Percentiles rank a stretch among this genome's conserved stretches.
These are phyloP conservation scores for Ophiorrhiza pumila DNA, from an alignment of 257 asterid genomes.

Conservation along the genomic window DNA sequence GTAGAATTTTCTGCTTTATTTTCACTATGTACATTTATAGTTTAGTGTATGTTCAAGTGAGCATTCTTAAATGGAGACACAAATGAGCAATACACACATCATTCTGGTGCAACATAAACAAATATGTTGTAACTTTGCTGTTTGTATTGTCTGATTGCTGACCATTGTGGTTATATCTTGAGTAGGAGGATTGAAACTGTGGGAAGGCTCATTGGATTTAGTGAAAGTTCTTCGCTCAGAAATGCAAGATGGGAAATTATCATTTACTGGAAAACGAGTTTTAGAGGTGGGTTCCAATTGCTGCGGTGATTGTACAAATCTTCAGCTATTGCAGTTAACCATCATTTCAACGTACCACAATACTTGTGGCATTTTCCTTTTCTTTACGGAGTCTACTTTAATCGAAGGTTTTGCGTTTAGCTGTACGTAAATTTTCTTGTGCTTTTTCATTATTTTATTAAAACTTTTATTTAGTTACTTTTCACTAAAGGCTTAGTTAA, in stretches of 20 bases:
- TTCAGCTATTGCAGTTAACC: background rate
- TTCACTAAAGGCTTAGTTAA: background rate
- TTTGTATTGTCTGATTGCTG: background rate
- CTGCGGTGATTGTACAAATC: slow-evolving; percentile 46
- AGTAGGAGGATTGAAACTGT: slow-evolving; percentile 84
- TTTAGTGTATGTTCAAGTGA: background rate
- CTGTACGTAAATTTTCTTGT: background rate
- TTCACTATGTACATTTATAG: background rate
- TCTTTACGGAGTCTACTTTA: too few relatives aligned
- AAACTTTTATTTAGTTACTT: background rate
- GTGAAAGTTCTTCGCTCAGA: slow-evolving; percentile 59
- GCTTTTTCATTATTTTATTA: background rate
- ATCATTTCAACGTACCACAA: background rate
- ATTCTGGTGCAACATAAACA: background rate
- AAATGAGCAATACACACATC: background rate
- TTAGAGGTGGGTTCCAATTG: slow-evolving; percentile 74
- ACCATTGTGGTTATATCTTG: slow-evolving; percentile 5
- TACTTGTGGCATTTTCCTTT: background rate
- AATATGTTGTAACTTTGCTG: background rate
- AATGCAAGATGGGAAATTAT: slow-evolving; percentile 50
- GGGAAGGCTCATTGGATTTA: slow-evolving; percentile 94
- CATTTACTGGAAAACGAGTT: slow-evolving; percentile 64
- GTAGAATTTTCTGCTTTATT: background rate
- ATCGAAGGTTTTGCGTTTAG: background rate
- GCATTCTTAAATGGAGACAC: background rate